These are phyloP conservation scores for Tulasnella sp. DNA, from an alignment of 768 basidiomycete species.

Conservation along the genomic window DNA sequence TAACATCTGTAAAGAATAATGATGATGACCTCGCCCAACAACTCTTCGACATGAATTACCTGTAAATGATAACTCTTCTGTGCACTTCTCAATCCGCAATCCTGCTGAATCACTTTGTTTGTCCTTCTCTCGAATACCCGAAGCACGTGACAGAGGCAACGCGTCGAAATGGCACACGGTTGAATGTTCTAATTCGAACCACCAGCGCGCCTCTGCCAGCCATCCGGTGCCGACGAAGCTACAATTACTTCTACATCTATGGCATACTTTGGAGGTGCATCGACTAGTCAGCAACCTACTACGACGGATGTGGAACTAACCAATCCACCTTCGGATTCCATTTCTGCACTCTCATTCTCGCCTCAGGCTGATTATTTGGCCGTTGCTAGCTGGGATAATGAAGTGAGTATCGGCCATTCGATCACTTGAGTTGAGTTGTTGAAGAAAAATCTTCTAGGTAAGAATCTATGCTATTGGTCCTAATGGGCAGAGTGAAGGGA, in stretches of 20 bases:
- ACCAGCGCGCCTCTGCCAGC: no score
- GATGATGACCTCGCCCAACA: no score
- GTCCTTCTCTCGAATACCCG: no score
- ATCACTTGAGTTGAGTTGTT: conserved; percentile 11
- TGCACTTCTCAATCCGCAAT: no score
- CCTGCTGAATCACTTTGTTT: no score
- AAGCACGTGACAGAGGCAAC: no score
- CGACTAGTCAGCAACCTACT: conserved; percentile 5
- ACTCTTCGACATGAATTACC: no score
- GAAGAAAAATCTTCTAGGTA: conserved; percentile 49
- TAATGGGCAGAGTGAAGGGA: conserved; percentile 67
- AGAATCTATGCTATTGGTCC: conserved; percentile 82
- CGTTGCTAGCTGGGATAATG: conserved; percentile 89
- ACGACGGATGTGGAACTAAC: conserved; percentile 55
- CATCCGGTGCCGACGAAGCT: neutral
- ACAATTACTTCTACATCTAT: conserved; percentile 12
- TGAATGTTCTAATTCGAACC: no score
- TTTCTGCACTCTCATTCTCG: conserved; percentile 75
- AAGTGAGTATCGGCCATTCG: conserved; percentile 25
- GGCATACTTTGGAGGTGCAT: conserved; percentile 18
- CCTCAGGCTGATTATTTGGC: conserved; percentile 79
- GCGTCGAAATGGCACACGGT: no score
- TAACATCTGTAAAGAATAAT: no score
- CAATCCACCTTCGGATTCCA: conserved; percentile 75
- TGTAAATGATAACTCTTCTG: no score